Evolutionary conservation across 306 rosid species (phyloP), one percentile per base, ranked within the genome.

Genomic region (Oemleria cerasiformis): DNA sequence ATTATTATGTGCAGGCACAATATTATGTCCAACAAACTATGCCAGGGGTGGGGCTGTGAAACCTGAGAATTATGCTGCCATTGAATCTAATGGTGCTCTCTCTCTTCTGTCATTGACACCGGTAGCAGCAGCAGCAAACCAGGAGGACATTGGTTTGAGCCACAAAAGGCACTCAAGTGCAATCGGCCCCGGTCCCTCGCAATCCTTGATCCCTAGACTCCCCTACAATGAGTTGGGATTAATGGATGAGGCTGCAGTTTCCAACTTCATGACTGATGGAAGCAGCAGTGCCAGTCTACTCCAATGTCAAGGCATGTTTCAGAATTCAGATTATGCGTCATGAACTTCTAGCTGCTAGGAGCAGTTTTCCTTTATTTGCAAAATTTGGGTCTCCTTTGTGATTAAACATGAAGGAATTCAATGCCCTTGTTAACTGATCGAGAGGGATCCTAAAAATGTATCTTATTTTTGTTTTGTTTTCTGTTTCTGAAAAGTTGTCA

Each of bases 61-160:
- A 38, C 42, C 74, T 4, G 83, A 79, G 67, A 56, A 47, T 38
- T 57, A 77, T 45, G 25, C 11, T 34, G 53, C 21, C 67, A 12
- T 41, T 16, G 76, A 79, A 19, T 77, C 90, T 11, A 53, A 75
- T 47, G 65, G 85, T 84, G 88, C 88, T 84, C 88, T 78, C 88
- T 86, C 91, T 86, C 91, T 84, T 86, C 91, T 86, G 88, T 86
- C 91, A 86, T 57, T 68, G 56, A 76, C 84, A 56, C 82, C 82
- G n/a, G n/a, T n/a, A 75, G 66, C 75, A 61, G 78, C 82, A 30
- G 36, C 36, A 75, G 66, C 75, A 61, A 81, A 49, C 44, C 45
- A 50, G 16, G 59, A 71, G 69, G 85, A 83, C 74, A 72, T 73
- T 57, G 79, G 77, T 57, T 60, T 78, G 65, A 78, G 77, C 74